Evolutionary conservation across 2,329 filamentous ascomycete genomes (phyloP).

Genomic region (Penicillium janthinellum): DNA sequence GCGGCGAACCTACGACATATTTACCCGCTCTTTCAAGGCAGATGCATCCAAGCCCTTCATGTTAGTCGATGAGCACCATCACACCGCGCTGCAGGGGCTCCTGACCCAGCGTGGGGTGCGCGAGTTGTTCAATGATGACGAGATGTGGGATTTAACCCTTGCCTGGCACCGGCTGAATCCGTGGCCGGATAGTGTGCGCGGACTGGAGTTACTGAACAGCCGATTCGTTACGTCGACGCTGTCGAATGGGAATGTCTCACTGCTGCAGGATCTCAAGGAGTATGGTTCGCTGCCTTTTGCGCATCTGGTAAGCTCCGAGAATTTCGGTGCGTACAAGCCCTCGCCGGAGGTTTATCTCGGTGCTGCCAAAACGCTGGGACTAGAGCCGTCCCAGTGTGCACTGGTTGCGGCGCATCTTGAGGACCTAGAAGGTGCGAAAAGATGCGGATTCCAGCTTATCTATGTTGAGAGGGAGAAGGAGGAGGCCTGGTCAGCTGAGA

Average conservation of each 20-base stretch:
- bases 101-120: slow-evolving; percentile 59
- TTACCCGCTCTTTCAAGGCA: slow-evolving; percentile 51
- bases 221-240: slow-evolving; percentile 65
- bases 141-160: slow-evolving; percentile 62
- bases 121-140: slow-evolving; percentile 62
- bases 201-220: slow-evolving; percentile 59
- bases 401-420: slow-evolving; percentile 76
- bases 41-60: slow-evolving; percentile 56
- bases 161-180: slow-evolving; percentile 73
- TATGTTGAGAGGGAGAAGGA: slow-evolving; percentile 72
- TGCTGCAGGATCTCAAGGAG: slow-evolving; percentile 66
- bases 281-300: slow-evolving; percentile 64
- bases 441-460: slow-evolving; percentile 66
- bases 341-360: slow-evolving; percentile 68
- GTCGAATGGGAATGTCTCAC: slow-evolving; percentile 70
- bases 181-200: slow-evolving; percentile 64
- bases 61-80: slow-evolving; percentile 72
- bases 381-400: slow-evolving; percentile 63
- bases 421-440: slow-evolving; percentile 68
- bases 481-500: slow-evolving; percentile 60
- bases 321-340: slow-evolving; percentile 76
- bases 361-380: slow-evolving; percentile 60
- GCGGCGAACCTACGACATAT: slow-evolving; percentile 64
- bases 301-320: slow-evolving; percentile 65
- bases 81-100: slow-evolving; percentile 61